Evolutionary conservation across 495 filamentous ascomycete species (phyloP).

Genomic region (Terfezia boudieri): DNA sequence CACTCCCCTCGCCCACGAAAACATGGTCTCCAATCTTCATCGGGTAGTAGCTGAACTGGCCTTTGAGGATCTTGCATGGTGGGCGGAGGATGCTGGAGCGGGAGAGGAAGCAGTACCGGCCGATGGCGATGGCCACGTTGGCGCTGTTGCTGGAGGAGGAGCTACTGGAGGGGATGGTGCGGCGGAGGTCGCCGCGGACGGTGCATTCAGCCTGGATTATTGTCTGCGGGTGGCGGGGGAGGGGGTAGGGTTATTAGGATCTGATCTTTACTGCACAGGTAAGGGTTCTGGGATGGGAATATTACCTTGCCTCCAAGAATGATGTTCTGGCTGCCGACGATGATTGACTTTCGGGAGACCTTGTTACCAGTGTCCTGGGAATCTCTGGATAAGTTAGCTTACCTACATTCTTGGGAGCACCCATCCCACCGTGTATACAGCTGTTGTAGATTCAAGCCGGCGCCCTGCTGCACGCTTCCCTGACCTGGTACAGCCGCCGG

Average conservation of each 20-base stretch:
- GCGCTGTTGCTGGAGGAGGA: not conserved
- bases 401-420: no score
- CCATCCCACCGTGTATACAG: no score
- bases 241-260: no score
- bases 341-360: constrained; percentile 70
- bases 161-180: constrained; percentile 22
- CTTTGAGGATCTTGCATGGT: constrained; percentile 48
- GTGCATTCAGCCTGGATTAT: constrained; percentile 80
- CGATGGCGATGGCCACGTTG: constrained; percentile 60
- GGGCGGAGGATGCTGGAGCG: constrained; percentile 51
- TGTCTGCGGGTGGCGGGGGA: constrained; percentile 29
- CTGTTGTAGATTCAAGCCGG: no score
- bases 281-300: no score
- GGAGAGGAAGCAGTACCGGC: constrained; percentile 68
- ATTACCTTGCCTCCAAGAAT: constrained; percentile 66
- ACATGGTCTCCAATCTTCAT: constrained; percentile 85
- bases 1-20: constrained; percentile 50
- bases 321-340: constrained; percentile 90
- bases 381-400: no score
- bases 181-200: constrained; percentile 74
- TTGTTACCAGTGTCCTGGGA: constrained; percentile 92
- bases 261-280: no score
- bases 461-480: no score
- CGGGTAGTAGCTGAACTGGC: constrained; percentile 50
- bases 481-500: no score